Conservation (phyloP, 2,329 filamentous ascomycete species). For the Rugonectria rugulosa region DNA sequence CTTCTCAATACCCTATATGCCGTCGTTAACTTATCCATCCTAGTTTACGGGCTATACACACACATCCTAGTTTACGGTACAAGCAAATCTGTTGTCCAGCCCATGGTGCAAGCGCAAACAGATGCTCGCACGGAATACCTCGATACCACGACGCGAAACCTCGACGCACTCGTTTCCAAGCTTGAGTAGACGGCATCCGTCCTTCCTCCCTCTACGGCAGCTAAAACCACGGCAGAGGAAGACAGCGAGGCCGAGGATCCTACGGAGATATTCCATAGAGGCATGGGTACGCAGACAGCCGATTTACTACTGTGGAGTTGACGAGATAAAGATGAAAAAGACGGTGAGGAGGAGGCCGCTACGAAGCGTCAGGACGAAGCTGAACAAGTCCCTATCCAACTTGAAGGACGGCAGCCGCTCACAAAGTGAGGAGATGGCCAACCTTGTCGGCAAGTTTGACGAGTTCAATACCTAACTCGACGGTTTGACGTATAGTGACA, state of each 20-base stretch:
- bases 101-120: slow-evolving; percentile 62
- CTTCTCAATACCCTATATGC: slow-evolving; percentile 67
- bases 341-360: slow-evolving; percentile 35
- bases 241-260: slow-evolving; percentile 66
- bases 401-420: slow-evolving; percentile 53
- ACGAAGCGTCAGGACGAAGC: slow-evolving; percentile 49
- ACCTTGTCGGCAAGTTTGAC: slow-evolving; percentile 65
- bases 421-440: slow-evolving; percentile 57
- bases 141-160: slow-evolving; percentile 54
- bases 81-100: slow-evolving; percentile 72
- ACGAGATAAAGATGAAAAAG: slow-evolving; percentile 20
- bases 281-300: slow-evolving; percentile 81
- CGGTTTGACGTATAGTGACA: slow-evolving; percentile 58
- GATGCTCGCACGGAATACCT: slow-evolving; percentile 62
- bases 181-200: slow-evolving; percentile 68
- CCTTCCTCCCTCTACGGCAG: slow-evolving; percentile 53
- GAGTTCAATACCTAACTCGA: slow-evolving; percentile 74
- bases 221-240: slow-evolving; percentile 41
- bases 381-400: slow-evolving; percentile 53
- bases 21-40: slow-evolving; percentile 63
- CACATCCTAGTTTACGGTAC: slow-evolving; percentile 81
- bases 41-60: too few relatives aligned
- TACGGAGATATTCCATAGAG: slow-evolving; percentile 81
- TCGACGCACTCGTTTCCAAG: slow-evolving; percentile 55
- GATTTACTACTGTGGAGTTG: too few relatives aligned